Conservation (phyloP, 139 green algal genomes). For the Microglena sp. region DNA sequence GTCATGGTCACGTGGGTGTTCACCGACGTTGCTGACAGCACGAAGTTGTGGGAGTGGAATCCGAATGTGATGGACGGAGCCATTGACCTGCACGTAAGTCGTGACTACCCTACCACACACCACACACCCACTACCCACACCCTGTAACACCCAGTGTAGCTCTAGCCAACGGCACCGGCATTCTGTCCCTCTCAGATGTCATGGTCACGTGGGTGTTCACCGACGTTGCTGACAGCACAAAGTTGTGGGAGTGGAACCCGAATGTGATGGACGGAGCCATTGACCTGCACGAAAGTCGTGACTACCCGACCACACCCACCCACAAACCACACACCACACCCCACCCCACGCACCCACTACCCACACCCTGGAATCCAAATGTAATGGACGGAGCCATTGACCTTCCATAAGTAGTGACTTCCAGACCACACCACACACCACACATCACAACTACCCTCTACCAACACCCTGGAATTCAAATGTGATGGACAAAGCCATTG, state of each 20-base stretch:
- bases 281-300: conserved; percentile 41
- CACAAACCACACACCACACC: too few species aligned
- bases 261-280: conserved; percentile 38
- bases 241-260: conserved; percentile 40
- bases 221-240: conserved; percentile 13
- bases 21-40: conserved; percentile 11
- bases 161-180: background rate
- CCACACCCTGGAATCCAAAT: conserved; percentile 27
- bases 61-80: conserved; percentile 34
- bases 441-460: too few species aligned
- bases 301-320: too few species aligned
- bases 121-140: too few species aligned
- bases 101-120: too few species aligned
- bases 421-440: too few species aligned
- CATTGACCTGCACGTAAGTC: conserved; percentile 42
- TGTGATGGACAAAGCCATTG: conserved; percentile 39
- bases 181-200: background rate
- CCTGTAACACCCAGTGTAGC: background rate
- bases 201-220: background rate
- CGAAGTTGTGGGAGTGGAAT: conserved; percentile 40
- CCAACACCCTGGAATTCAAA: conserved; percentile 23
- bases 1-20: conserved; percentile 36
- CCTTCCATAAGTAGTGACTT: too few species aligned
- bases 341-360: too few species aligned
- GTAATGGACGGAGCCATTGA: conserved; percentile 42